phyloP scores from a whole-genome alignment of 1,139 yeast species.

The Debaryomyces nepalensis region DNA sequence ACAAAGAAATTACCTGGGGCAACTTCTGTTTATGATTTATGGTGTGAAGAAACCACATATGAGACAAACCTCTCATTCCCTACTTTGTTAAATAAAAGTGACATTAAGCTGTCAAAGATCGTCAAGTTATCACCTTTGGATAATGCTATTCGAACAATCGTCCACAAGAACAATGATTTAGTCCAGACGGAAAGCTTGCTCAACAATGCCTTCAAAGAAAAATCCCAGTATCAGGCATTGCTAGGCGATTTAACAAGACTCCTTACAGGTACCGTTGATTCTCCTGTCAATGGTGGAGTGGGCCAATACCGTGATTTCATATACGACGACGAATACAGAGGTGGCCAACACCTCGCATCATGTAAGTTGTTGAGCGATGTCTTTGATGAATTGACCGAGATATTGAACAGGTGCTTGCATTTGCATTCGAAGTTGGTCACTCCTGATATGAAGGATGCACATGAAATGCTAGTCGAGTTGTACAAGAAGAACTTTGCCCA shows the following conservation, averaged over 20 bases:
- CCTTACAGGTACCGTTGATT: conserved; percentile 85
- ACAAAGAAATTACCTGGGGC: conserved; percentile 78
- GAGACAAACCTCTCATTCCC: conserved; percentile 83
- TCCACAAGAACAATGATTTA: conserved; percentile 72
- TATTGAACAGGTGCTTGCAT: conserved; percentile 67
- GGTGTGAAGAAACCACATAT: conserved; percentile 88
- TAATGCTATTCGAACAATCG: conserved; percentile 74
- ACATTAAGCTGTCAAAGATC: conserved; percentile 57
- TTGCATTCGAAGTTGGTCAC: conserved; percentile 75
- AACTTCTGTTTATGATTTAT: conserved; percentile 71
- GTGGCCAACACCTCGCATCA: conserved; percentile 46
- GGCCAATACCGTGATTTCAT: conserved; percentile 80
- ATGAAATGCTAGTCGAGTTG: conserved; percentile 65
- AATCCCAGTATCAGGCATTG: conserved; percentile 52
- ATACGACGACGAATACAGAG: conserved; percentile 43
- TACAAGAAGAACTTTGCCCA: conserved; percentile 69
- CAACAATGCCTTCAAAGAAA: conserved; percentile 58
- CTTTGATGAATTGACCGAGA: conserved; percentile 70
- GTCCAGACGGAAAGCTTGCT: conserved; percentile 69
- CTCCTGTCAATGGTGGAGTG: conserved; percentile 93
- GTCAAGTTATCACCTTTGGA: conserved; percentile 80
- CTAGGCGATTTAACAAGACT: conserved; percentile 76
- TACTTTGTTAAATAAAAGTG: conserved; percentile 84
- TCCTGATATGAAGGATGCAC: conserved; percentile 60
- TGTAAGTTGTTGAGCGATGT: conserved; percentile 59